These are phyloP conservation scores for Gastrolobium villosum DNA, from an alignment of 306 rosid species.

Conservation along the genomic window DNA sequence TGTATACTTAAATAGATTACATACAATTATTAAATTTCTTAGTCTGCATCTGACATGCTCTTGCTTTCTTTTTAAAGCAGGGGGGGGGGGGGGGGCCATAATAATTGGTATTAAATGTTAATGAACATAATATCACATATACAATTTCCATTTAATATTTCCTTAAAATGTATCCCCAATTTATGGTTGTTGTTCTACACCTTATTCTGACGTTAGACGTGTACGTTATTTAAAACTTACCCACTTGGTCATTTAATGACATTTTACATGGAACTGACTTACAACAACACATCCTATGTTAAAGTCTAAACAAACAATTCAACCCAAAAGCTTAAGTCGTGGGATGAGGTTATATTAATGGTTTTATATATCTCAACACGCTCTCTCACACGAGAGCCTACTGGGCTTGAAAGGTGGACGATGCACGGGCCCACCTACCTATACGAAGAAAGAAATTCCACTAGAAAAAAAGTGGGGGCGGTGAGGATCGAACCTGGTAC, in stretches of 20 bases:
- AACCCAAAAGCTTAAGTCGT: too few relatives aligned
- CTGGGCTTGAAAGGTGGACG: too few relatives aligned
- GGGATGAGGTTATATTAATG: too few relatives aligned
- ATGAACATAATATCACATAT: slow-evolving; percentile 27
- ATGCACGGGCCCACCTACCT: too few relatives aligned
- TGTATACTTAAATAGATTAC: neutral
- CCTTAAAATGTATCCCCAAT: slow-evolving; percentile 12
- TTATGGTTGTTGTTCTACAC: neutral
- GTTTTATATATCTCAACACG: too few relatives aligned
- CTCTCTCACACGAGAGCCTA: too few relatives aligned
- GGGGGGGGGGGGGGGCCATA: slow-evolving; percentile 10
- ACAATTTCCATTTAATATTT: neutral
- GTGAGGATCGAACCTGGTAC: too few relatives aligned
- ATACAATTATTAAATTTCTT: neutral
- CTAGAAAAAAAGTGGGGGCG: too few relatives aligned
- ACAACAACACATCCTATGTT: slow-evolving; percentile 8
- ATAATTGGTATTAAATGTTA: slow-evolving; percentile 21
- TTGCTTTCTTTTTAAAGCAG: neutral
- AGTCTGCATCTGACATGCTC: neutral
- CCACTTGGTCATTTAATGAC: slow-evolving; percentile 19
- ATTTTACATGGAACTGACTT: slow-evolving; percentile 4
- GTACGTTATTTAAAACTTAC: slow-evolving; percentile 27
- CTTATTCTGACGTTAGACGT: neutral
- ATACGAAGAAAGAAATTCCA: too few relatives aligned
- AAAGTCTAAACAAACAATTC: too few relatives aligned